Conservation (phyloP, 495 filamentous ascomycete genomes). For the Trichoderma reesei region DNA sequence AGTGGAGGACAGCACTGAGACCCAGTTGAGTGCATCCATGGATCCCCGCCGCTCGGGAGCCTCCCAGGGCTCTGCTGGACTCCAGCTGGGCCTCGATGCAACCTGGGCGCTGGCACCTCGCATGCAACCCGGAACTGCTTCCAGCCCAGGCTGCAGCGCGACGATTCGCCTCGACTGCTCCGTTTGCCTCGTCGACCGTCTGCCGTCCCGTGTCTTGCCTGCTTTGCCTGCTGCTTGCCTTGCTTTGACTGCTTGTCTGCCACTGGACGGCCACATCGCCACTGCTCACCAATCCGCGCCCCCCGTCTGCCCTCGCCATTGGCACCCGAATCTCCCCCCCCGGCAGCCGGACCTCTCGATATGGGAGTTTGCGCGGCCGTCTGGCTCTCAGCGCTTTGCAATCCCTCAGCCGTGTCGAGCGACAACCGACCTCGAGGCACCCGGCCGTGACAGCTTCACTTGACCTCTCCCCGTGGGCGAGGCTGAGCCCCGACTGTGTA, state of each 20-base stretch:
- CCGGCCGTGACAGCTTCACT: constrained; percentile 3
- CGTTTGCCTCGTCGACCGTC: background rate
- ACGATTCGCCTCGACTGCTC: background rate
- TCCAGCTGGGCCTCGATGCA: too few relatives aligned
- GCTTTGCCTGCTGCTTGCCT: background rate
- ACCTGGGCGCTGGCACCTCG: too few relatives aligned
- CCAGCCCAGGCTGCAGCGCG: too few relatives aligned
- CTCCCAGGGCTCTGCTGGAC: too few relatives aligned
- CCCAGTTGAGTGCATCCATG: too few relatives aligned
- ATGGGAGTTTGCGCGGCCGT: background rate
- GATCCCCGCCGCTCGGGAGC: too few relatives aligned
- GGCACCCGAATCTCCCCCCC: background rate
- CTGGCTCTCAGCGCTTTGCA: background rate
- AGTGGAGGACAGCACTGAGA: too few relatives aligned
- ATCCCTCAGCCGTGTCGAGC: background rate
- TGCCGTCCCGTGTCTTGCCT: too few relatives aligned
- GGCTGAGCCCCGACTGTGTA: constrained; percentile 2
- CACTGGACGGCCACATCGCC: too few relatives aligned
- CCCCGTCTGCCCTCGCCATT: background rate
- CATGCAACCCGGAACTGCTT: too few relatives aligned
- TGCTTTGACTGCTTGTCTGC: background rate
- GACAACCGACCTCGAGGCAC: background rate
- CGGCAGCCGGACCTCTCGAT: background rate
- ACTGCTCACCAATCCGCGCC: background rate
- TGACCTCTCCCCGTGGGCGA: background rate